A percentile compares a stretch with the other conserved stretches of the same genome.
Conservation (phyloP, 768 basidiomycete genomes). For the Kwoniella sp. region DNA sequence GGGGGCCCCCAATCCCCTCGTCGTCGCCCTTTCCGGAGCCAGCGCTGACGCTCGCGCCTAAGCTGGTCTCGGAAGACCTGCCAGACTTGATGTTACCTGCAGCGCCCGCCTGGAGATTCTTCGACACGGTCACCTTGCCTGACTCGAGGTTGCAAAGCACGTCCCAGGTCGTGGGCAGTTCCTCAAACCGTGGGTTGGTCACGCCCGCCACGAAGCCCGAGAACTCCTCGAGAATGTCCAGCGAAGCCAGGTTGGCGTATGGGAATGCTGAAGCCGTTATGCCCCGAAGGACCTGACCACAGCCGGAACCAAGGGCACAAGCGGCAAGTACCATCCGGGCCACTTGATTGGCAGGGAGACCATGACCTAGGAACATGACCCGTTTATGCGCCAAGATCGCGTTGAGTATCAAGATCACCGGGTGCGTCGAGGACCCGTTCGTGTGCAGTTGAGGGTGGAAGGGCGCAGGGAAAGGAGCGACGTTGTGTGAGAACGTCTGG, state of each 20-base stretch:
- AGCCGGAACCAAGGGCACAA: slow-evolving; percentile 86
- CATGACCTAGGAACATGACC: slow-evolving; percentile 91
- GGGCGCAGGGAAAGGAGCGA: slow-evolving; percentile 58
- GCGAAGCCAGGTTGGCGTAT: slow-evolving; percentile 75
- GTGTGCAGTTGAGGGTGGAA: slow-evolving; percentile 90
- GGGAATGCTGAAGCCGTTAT: slow-evolving; percentile 91
- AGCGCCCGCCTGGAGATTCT: slow-evolving; percentile 58
- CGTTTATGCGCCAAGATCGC: slow-evolving; percentile 91
- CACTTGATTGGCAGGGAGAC: slow-evolving; percentile 81
- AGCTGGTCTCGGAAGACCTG: slow-evolving; percentile 23
- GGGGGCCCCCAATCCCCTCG: slow-evolving; percentile 17
- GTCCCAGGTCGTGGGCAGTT: slow-evolving; percentile 77
- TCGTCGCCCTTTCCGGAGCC: slow-evolving; percentile 36
- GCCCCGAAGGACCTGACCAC: slow-evolving; percentile 71
- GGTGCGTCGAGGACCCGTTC: slow-evolving; percentile 81
- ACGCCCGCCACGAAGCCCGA: slow-evolving; percentile 95
- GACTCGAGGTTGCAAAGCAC: slow-evolving; percentile 84
- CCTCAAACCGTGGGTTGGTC: slow-evolving; percentile 92
- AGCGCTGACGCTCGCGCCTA: slow-evolving; percentile 56
- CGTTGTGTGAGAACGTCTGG: slow-evolving; percentile 68
- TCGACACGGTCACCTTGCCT: slow-evolving; percentile 79
- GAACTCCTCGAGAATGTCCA: slow-evolving; percentile 79
- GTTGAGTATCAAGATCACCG: slow-evolving; percentile 92
- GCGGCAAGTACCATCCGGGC: slow-evolving; percentile 88
- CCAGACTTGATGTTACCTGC: slow-evolving; percentile 12